Conservation (phyloP, 2,329 filamentous ascomycete species). For the Fusarium bactridioides region DNA sequence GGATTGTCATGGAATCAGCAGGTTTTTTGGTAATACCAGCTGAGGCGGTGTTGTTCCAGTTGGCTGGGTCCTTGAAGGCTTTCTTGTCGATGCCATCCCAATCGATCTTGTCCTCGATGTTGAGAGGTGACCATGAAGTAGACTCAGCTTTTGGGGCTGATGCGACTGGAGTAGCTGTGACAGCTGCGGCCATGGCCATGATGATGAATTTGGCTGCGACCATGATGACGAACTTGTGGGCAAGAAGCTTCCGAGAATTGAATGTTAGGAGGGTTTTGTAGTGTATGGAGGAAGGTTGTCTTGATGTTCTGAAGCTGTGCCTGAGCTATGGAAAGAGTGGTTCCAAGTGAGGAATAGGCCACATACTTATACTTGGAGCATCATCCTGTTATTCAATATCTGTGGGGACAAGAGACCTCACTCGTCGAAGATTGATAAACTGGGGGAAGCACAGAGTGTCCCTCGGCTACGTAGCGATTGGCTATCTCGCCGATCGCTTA, state of each 20-base stretch:
- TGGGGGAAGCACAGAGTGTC: background rate
- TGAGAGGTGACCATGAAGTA: background rate
- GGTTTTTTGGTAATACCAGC: background rate
- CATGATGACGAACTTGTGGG: background rate
- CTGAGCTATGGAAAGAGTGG: background rate
- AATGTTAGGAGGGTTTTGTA: no score
- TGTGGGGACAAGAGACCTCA: background rate
- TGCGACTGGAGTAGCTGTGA: background rate
- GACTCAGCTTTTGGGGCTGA: background rate
- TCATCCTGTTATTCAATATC: background rate
- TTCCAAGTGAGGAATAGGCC: no score
- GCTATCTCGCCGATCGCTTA: background rate
- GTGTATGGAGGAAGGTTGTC: no score
- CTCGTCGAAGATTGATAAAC: background rate
- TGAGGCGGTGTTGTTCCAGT: background rate
- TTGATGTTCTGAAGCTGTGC: background rate
- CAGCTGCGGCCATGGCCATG: background rate
- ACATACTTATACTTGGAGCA: background rate
- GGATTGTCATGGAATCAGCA: background rate
- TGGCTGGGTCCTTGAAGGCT: background rate
- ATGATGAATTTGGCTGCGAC: background rate
- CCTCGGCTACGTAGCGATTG: background rate
- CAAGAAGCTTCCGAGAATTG: background rate
- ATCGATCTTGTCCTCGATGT: background rate
- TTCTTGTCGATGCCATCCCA: background rate